Evolutionary conservation across 768 basidiomycete genomes (phyloP).

Genomic region (Hirschioporus abietinus): DNA sequence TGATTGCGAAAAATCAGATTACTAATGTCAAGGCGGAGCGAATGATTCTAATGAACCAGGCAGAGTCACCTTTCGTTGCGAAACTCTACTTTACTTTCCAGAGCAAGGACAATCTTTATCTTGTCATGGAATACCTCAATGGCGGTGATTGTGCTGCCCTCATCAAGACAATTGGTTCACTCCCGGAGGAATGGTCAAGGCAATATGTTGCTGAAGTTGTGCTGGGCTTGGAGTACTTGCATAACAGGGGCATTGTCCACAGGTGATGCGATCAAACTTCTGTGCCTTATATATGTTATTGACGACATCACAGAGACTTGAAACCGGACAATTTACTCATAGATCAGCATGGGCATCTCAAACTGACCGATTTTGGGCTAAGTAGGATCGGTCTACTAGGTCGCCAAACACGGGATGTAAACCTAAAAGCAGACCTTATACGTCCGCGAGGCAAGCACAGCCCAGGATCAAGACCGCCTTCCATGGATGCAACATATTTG

Average conservation of each 20-base stretch:
- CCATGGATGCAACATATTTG: slow-evolving; percentile 73
- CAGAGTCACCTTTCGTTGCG: slow-evolving; percentile 96
- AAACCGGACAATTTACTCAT: slow-evolving; percentile 99
- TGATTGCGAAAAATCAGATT: slow-evolving; percentile 99
- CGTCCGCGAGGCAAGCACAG: slow-evolving; percentile 46
- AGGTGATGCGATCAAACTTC: slow-evolving; percentile 52
- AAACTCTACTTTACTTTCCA: slow-evolving; percentile 99
- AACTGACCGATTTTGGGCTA: slow-evolving; percentile 96
- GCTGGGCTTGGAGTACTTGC: slow-evolving; percentile 93
- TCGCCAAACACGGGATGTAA: slow-evolving; percentile 80
- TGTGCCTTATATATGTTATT: neutral
- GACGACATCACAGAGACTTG: slow-evolving; percentile 61
- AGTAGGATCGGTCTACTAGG: slow-evolving; percentile 97
- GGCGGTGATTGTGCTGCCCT: slow-evolving; percentile 97
- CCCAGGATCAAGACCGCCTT: slow-evolving; percentile 76
- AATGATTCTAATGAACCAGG: slow-evolving; percentile 99
- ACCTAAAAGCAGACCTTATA: slow-evolving; percentile 25
- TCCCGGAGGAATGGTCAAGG: slow-evolving; percentile 96
- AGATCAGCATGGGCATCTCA: slow-evolving; percentile 93
- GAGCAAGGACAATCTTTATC: slow-evolving; percentile 96
- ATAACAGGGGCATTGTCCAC: slow-evolving; percentile 92
- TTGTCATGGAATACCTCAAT: slow-evolving; percentile 99
- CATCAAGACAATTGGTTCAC: slow-evolving; percentile 88
- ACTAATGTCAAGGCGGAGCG: slow-evolving; percentile 99
- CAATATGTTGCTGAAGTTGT: slow-evolving; percentile 96